Evolutionary conservation across 2,329 filamentous ascomycete species (phyloP).

Genomic region (Dactylellina haptotyla): DNA sequence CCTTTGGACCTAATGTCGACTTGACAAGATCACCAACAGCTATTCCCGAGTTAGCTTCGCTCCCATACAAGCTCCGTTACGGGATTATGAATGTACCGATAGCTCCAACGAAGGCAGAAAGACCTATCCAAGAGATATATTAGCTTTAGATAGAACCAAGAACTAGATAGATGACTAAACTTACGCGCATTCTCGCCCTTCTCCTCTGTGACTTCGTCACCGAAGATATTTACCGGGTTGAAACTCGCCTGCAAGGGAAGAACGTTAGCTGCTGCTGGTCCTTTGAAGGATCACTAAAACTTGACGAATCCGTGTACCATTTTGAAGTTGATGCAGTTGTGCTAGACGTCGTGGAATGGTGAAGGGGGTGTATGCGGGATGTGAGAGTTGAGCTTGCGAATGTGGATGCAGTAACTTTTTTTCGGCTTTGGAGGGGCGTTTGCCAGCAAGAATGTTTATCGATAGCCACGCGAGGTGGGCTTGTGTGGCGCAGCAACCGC

Average conservation of each 20-base stretch:
- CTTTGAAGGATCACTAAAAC: background rate
- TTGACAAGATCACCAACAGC: slow-evolving; percentile 97
- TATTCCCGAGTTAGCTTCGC: slow-evolving; percentile 33
- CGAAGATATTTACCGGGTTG: slow-evolving; percentile 97
- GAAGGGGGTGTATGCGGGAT: background rate
- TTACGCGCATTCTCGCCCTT: slow-evolving; percentile 96
- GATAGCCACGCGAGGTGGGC: slow-evolving; percentile 37
- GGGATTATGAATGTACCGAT: slow-evolving; percentile 66
- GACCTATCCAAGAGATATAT: slow-evolving; percentile 59
- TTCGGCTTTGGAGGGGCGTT: slow-evolving; percentile 52
- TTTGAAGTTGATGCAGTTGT: slow-evolving; percentile 4
- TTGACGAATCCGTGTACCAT: slow-evolving; percentile 21
- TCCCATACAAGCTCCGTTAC: background rate
- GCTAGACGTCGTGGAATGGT: slow-evolving; percentile 12
- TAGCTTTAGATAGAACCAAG: slow-evolving; percentile 18
- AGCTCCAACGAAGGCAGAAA: slow-evolving; percentile 96
- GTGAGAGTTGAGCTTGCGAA: slow-evolving; percentile 29
- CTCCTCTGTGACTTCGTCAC: slow-evolving; percentile 94
- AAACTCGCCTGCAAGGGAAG: slow-evolving; percentile 65
- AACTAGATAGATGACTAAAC: slow-evolving; percentile 4
- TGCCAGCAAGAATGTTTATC: slow-evolving; percentile 46
- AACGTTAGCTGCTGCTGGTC: background rate
- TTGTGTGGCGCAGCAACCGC: slow-evolving; percentile 17
- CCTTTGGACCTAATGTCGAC: slow-evolving; percentile 95
- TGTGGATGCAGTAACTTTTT: slow-evolving; percentile 48